Evolutionary conservation across 768 basidiomycete species (phyloP).

Genomic region (Termitomyces heimii): DNA sequence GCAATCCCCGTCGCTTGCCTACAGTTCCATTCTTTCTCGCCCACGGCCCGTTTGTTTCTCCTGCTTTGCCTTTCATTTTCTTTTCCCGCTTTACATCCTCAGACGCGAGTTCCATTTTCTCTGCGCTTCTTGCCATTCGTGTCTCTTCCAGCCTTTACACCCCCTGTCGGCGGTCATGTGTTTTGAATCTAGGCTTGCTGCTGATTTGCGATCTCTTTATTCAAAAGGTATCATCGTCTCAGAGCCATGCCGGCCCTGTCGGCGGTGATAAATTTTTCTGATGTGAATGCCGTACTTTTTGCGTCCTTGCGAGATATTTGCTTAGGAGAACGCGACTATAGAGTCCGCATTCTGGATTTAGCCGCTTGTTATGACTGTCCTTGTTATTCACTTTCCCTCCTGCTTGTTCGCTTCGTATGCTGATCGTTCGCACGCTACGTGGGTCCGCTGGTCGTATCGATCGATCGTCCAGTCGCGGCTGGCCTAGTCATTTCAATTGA

Average conservation of each 20-base stretch:
- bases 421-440: not conserved
- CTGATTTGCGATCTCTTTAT: not conserved
- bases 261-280: not conserved
- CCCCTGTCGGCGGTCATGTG: not conserved
- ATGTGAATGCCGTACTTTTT: not conserved
- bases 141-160: not conserved
- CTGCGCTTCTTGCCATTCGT: no score
- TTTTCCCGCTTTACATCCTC: not conserved
- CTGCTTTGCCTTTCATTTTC: no score
- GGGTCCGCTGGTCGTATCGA: not conserved
- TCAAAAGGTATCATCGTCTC: not conserved
- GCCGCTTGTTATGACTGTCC: not conserved
- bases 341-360: not conserved
- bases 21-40: not conserved
- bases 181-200: not conserved
- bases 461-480: not conserved
- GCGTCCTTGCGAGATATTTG: not conserved
- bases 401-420: not conserved
- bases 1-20: not conserved
- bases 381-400: not conserved
- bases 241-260: not conserved
- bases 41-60: no score
- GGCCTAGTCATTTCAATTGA: not conserved
- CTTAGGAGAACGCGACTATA: not conserved
- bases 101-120: not conserved